Evolutionary conservation across 345 rosid species (phyloP).

Genomic region (Eutrema heterophyllum): DNA sequence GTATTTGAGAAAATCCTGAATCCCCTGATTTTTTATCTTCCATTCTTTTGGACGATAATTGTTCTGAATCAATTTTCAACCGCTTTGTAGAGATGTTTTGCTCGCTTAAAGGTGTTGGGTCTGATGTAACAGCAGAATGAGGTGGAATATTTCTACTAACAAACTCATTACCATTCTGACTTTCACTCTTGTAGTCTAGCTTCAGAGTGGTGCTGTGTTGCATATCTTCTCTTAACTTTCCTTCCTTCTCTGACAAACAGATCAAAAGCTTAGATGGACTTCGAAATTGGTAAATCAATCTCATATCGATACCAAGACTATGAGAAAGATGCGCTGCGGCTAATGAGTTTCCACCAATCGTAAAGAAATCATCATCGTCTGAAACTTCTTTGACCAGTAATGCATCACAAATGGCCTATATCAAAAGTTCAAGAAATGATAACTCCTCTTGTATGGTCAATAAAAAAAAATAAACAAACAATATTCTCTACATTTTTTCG

Average conservation of each 20-base stretch:
- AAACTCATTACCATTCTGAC: slow-evolving; percentile 20
- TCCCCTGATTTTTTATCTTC: slow-evolving; percentile 39
- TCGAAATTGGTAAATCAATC: slow-evolving; percentile 62
- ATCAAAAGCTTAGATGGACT: slow-evolving; percentile 62
- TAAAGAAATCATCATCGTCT: slow-evolving; percentile 74
- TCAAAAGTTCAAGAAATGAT: slow-evolving; percentile 18
- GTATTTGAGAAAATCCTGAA: slow-evolving; percentile 25
- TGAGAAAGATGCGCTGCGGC: slow-evolving; percentile 84
- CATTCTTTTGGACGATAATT: slow-evolving; percentile 16
- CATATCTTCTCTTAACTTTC: slow-evolving; percentile 22
- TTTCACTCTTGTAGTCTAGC: slow-evolving; percentile 31
- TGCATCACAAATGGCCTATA: slow-evolving; percentile 73
- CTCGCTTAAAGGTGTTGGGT: slow-evolving; percentile 20
- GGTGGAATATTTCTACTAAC: slow-evolving; percentile 26
- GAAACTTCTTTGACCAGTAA: slow-evolving; percentile 64
- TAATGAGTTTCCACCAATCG: slow-evolving; percentile 84
- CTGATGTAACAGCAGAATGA: slow-evolving; percentile 22
- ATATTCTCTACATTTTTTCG: not conserved
- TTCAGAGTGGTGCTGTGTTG: slow-evolving; percentile 23
- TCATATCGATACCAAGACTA: slow-evolving; percentile 76
- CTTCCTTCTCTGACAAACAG: slow-evolving; percentile 44
- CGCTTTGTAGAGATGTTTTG: slow-evolving; percentile 39
- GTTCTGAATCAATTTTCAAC: slow-evolving; percentile 40
- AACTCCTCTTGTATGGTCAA: not conserved
- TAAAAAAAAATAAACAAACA: not conserved